Conservation (phyloP, 768 basidiomycete genomes). For the Kwoniella dendrophila region DNA sequence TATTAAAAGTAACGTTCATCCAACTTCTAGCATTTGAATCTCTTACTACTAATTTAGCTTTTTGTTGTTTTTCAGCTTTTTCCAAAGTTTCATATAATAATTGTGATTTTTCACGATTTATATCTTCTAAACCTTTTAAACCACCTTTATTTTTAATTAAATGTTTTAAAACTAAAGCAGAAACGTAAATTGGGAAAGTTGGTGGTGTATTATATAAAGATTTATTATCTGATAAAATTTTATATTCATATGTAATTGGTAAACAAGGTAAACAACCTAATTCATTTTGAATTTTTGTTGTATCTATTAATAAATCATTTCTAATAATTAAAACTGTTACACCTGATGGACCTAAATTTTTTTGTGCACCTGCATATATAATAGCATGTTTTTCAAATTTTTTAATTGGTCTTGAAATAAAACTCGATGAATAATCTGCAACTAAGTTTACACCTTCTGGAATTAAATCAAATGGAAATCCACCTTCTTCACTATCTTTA, state of each 20-base stretch:
- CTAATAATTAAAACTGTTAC: slow-evolving; percentile 89
- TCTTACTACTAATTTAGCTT: slow-evolving; percentile 70
- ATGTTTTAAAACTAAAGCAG: slow-evolving; percentile 77
- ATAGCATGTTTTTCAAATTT: slow-evolving; percentile 85
- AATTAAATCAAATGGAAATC: slow-evolving; percentile 82
- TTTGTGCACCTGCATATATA: slow-evolving; percentile 96
- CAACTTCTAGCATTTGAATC: slow-evolving; percentile 76
- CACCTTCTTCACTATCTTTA: slow-evolving; percentile 59
- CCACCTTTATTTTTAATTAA: slow-evolving; percentile 68
- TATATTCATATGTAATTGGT: slow-evolving; percentile 80
- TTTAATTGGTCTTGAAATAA: slow-evolving; percentile 92
- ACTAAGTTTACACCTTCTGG: slow-evolving; percentile 72
- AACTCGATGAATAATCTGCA: slow-evolving; percentile 92
- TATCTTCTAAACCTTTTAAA: slow-evolving; percentile 65
- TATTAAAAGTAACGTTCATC: slow-evolving; percentile 92
- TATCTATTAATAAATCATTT: slow-evolving; percentile 90
- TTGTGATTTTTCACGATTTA: slow-evolving; percentile 72
- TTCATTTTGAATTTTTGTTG: slow-evolving; percentile 73
- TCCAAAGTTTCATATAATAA: slow-evolving; percentile 74
- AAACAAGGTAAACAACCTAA: slow-evolving; percentile 70
- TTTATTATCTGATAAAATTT: slow-evolving; percentile 71
- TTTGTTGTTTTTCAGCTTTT: slow-evolving; percentile 70
- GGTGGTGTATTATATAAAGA: slow-evolving; percentile 93
- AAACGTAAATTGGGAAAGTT: slow-evolving; percentile 85
- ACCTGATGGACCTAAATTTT: slow-evolving; percentile 95